Base-by-base conservation (phyloP, 441 rosid species). In the Syzygium malaccense region DNA sequence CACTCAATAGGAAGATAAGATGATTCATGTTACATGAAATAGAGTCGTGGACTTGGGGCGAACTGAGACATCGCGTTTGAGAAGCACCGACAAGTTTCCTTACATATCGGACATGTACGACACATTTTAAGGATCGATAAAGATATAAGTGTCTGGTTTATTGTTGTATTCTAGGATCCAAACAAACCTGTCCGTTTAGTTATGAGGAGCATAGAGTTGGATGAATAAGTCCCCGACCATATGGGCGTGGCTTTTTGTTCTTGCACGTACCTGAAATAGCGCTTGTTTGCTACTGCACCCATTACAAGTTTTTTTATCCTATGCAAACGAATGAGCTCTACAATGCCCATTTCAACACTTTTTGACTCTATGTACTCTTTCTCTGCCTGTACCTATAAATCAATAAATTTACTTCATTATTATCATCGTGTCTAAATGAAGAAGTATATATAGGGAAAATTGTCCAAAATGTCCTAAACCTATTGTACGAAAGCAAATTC, bases 231-330 rank as follows among this genome's bases (percentile, higher is more conserved):
- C 57, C 7, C 20, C 23, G 9, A 18, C 68, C 32, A 60, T 60
- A 32, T 0, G 32, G 17, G 32, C 8, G 30, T 28, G 7, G 28
- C 7, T 60, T 60, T 30, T 62, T 64, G 23, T 80, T 32, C n/a
- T 26, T 55, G 51, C 89, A 58, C 79, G 17, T 92, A 96, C 97
- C 80, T 96, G 14, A 95, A 92, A 90, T 91, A 91, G 89, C 93
- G 96, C 88, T 92, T 96, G 91, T 96, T 95, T 25, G 96, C 93
- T 58, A 98, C 99, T 85, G 98, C 98, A 91, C 99, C 99, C 98
- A 97, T 96, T 56, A 96, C 99, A 91, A 97, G 98, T 92, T 94
- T 93, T 91, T 87, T 94, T 53, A 96, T 95, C 86, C 98, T 94
- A 88, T 93, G 90, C 89, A 86, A 90, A 15, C 93, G 89, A 11